Conservation (phyloP, 2,329 filamentous ascomycete genomes). For the Beauveria varroae region DNA sequence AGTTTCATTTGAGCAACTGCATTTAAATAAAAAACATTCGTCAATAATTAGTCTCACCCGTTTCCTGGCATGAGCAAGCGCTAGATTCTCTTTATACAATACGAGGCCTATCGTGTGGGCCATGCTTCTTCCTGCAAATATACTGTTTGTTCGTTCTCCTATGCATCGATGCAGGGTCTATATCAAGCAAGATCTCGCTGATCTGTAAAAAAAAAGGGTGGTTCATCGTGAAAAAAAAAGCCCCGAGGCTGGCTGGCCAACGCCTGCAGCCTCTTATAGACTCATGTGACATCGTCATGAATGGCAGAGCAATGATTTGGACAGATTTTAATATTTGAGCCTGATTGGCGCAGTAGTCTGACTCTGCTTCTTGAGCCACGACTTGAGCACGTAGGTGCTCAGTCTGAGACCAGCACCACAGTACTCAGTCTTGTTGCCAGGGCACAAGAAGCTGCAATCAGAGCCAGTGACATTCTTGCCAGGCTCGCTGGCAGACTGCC, state of each 20-base stretch:
- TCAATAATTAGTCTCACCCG: neutral
- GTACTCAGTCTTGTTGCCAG: slow-evolving; percentile 24
- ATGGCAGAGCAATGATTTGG: neutral
- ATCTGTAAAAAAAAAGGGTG: neutral
- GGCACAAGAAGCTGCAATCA: slow-evolving; percentile 27
- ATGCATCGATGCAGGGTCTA: slow-evolving; percentile 3
- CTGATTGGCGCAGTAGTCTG: neutral
- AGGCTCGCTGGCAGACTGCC: slow-evolving; percentile 13
- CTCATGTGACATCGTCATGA: neutral
- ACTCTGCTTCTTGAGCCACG: neutral
- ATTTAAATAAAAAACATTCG: neutral
- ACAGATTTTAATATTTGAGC: neutral
- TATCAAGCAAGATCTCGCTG: neutral
- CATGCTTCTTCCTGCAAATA: neutral
- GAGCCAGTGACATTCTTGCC: slow-evolving; percentile 23
- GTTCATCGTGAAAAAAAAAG: neutral
- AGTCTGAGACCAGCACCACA: slow-evolving; percentile 25
- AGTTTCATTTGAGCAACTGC: too few relatives aligned
- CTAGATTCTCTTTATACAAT: neutral
- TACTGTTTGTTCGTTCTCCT: neutral
- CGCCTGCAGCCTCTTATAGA: neutral
- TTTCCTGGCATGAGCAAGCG: neutral
- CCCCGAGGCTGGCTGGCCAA: neutral
- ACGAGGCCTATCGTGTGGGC: neutral
- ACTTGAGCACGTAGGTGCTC: slow-evolving; percentile 23